Evolutionary conservation across 106 monocot genomes (phyloP).

Genomic region (Dendrobium huoshanense): DNA sequence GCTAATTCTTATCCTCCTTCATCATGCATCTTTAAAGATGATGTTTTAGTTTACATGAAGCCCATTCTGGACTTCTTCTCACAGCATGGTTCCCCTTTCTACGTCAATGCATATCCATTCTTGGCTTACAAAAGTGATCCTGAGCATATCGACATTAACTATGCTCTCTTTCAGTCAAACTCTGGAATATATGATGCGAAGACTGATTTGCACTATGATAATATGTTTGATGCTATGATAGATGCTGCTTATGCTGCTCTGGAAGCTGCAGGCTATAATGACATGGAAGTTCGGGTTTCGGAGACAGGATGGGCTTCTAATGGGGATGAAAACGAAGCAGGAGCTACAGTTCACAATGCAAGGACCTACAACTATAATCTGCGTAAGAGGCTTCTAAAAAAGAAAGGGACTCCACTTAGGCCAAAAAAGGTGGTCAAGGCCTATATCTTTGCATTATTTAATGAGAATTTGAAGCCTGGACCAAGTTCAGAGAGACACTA

Average conservation of each 20-base stretch:
- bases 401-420: conserved; percentile 70
- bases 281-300: conserved; percentile 69
- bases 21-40: conserved; percentile 51
- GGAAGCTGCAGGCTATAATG: conserved; percentile 42
- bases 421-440: conserved; percentile 48
- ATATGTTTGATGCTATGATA: conserved; percentile 82
- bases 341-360: conserved; percentile 53
- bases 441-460: conserved; percentile 79
- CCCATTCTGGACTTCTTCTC: conserved; percentile 68
- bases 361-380: conserved; percentile 69
- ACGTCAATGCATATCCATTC: conserved; percentile 68
- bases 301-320: conserved; percentile 84
- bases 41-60: conserved; percentile 37
- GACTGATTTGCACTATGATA: conserved; percentile 63
- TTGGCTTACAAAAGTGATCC: conserved; percentile 65
- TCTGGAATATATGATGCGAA: conserved; percentile 64
- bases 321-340: conserved; percentile 54
- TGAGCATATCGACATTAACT: conserved; percentile 58
- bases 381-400: conserved; percentile 52
- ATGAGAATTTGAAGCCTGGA: conserved; percentile 69
- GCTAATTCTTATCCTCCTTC: conserved; percentile 74
- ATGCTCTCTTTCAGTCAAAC: conserved; percentile 67
- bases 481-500: conserved; percentile 61
- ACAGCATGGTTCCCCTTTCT: conserved; percentile 49
- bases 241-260: conserved; percentile 77